Evolutionary conservation across 139 green algal species (phyloP).

Genomic region (Trebouxia sp.): DNA sequence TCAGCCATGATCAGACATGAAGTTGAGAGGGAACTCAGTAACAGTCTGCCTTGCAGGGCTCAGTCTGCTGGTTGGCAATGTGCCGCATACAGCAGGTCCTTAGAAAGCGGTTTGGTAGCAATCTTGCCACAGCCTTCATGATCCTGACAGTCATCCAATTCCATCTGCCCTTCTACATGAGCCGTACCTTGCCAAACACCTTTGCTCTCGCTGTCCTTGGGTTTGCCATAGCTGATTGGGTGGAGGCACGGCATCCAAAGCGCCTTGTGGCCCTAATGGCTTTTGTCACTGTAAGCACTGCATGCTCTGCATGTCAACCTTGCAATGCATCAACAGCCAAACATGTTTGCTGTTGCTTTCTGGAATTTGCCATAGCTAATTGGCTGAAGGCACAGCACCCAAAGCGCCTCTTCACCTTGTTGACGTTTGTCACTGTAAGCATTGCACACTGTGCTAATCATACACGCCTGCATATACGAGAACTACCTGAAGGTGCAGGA

Average conservation of each 20-base stretch:
- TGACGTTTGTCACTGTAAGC: slow-evolving; percentile 47
- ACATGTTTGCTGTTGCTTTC: slow-evolving; percentile 74
- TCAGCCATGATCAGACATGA: not conserved
- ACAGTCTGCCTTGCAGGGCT: no score
- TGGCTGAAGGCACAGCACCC: slow-evolving; percentile 44
- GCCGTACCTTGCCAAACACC: slow-evolving; percentile 77
- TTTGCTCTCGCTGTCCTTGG: slow-evolving; percentile 67
- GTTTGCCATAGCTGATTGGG: slow-evolving; percentile 53
- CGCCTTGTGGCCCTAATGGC: slow-evolving; percentile 46
- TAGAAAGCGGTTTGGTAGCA: slow-evolving; percentile 22
- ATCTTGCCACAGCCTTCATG: slow-evolving; percentile 36
- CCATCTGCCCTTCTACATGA: slow-evolving; percentile 83
- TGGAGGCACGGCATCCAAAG: slow-evolving; percentile 16
- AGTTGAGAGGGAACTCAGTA: not conserved
- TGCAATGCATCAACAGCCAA: no score
- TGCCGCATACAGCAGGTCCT: slow-evolving; percentile 26
- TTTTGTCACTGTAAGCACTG: slow-evolving; percentile 35
- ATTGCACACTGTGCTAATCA: not conserved
- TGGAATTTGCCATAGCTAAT: slow-evolving; percentile 45
- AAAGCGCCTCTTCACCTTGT: slow-evolving; percentile 29
- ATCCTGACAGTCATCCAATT: slow-evolving; percentile 72
- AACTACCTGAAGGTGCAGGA: no score
- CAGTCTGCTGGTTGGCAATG: slow-evolving; percentile 38
- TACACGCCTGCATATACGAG: no score
- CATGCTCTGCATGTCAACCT: not conserved